These are phyloP conservation scores for Dactylellina drechsleri DNA, from an alignment of 2,329 filamentous ascomycete species.

Conservation along the genomic window DNA sequence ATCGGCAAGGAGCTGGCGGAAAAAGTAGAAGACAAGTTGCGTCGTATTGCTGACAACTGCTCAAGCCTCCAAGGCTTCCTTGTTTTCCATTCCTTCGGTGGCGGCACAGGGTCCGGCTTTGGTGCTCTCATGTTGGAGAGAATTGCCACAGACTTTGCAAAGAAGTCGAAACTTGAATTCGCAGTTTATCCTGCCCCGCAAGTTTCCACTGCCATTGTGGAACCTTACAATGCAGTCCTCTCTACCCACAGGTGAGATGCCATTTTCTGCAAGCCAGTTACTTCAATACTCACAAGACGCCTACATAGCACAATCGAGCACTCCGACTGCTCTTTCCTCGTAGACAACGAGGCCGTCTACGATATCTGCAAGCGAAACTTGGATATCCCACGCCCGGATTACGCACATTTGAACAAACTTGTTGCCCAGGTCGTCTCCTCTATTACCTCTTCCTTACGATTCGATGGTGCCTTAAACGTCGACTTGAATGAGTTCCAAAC, in stretches of 20 bases:
- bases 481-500: slow-evolving; percentile 77
- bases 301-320: slow-evolving; percentile 70
- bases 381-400: slow-evolving; percentile 72
- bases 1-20: slow-evolving; percentile 75
- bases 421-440: slow-evolving; percentile 76
- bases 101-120: slow-evolving; percentile 75
- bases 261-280: background rate
- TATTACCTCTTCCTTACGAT: slow-evolving; percentile 73
- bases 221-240: slow-evolving; percentile 74
- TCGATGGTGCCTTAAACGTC: slow-evolving; percentile 74
- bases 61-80: slow-evolving; percentile 74
- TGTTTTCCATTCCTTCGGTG: slow-evolving; percentile 76
- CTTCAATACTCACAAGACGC: background rate
- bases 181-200: slow-evolving; percentile 73
- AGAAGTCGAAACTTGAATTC: slow-evolving; percentile 76
- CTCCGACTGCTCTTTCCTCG: slow-evolving; percentile 74
- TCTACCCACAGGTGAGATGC: slow-evolving; percentile 63
- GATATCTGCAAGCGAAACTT: slow-evolving; percentile 74
- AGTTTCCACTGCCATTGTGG: slow-evolving; percentile 73
- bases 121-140: slow-evolving; percentile 73
- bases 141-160: slow-evolving; percentile 72
- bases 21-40: slow-evolving; percentile 72
- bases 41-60: slow-evolving; percentile 75
- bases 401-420: slow-evolving; percentile 73
- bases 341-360: slow-evolving; percentile 76